A percentile compares a stretch with the other conserved stretches of the same genome.
Evolutionary conservation across 306 rosid genomes (phyloP).

Genomic region (Vigna unguiculata): DNA sequence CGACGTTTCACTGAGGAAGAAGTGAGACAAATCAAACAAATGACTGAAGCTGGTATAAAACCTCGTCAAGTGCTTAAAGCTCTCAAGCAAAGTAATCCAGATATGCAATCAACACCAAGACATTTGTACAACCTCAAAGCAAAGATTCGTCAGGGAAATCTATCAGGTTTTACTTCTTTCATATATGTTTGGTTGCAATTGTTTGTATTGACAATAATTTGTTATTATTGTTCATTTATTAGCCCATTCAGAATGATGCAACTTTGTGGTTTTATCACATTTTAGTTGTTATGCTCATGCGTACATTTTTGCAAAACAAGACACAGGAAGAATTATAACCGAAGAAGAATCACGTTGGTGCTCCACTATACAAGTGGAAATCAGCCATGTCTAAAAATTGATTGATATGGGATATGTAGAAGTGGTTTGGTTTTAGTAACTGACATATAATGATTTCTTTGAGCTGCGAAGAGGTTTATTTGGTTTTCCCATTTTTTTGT

Average conservation of each 20-base stretch:
- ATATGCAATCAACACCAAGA: slow-evolving; percentile 79
- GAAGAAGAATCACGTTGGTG: slow-evolving; percentile 10
- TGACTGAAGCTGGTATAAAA: slow-evolving; percentile 83
- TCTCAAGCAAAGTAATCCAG: slow-evolving; percentile 79
- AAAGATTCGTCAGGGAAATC: slow-evolving; percentile 79
- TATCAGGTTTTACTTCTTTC: slow-evolving; percentile 46
- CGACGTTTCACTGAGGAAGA: slow-evolving; percentile 81
- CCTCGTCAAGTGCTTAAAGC: slow-evolving; percentile 84
- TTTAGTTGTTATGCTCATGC: neutral
- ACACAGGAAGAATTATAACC: slow-evolving; percentile 1
- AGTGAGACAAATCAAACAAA: slow-evolving; percentile 65
- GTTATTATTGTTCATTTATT: slow-evolving; percentile 6
- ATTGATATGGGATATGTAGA: slow-evolving; percentile 11
- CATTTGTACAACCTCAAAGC: slow-evolving; percentile 86
- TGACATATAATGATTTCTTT: neutral
- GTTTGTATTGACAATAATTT: slow-evolving; percentile 2
- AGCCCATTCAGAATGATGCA: neutral
- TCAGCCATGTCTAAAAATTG: slow-evolving; percentile 5
- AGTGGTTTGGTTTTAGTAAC: slow-evolving; percentile 8
- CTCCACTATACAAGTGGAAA: slow-evolving; percentile 10
- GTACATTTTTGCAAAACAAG: neutral
- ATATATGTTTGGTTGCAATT: slow-evolving; percentile 7
- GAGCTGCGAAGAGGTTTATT: neutral
- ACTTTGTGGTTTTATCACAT: neutral
- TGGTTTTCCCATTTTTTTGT: neutral